Base-by-base conservation (phyloP, 352 stramenopile genomes). In the Globisporangium camurandrum region DNA sequence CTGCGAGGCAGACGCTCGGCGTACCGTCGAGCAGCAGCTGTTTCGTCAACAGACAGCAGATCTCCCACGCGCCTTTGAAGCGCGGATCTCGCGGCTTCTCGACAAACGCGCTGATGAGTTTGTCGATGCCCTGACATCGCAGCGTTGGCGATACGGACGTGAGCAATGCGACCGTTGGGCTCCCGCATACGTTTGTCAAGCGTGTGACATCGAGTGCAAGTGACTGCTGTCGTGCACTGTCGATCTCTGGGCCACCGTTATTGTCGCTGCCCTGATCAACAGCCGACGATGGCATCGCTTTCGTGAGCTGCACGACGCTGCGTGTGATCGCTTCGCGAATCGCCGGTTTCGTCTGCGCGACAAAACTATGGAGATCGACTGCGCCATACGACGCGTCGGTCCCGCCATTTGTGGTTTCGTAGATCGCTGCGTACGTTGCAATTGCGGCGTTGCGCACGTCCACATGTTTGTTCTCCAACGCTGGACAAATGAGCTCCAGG, bases 391-490 rank as follows among this genome's bases (percentile, higher is more conserved):
- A 51, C 12, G 53, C 42, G 17, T 61, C 59, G 0, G 59, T 56
- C 0, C 67, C 71, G 2, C 75, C 72, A 24, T 82, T 83, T 3
- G 71, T 84, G 26, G 74, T 64, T 49, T 92, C 77, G 48, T 88
- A 92, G 11, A 92, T 82, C 1, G 67, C 71, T 0, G 65, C 62
- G 46, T 90, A 92, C 7, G 72, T 77, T 1, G 69, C 59, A 16
- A 88, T 83, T 0, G 81, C 81, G 0, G 65, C 78, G 28, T 81
- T 92, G 1, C 78, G 74, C 1, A 92, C 71, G 23, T 92, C 81
- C 4, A 92, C 78, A 47, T 92, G 81, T 31, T 92, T 92, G 66
- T 88, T 89, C 27, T 88, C 81, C 22, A 92, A 66, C 2, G 74
- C 75, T 0, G 67, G 64, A 0, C 63, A 54, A 17, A 90, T 69